Base-by-base conservation (phyloP, 148 eudicot genomes). In the Persicaria maculosa region DNA sequence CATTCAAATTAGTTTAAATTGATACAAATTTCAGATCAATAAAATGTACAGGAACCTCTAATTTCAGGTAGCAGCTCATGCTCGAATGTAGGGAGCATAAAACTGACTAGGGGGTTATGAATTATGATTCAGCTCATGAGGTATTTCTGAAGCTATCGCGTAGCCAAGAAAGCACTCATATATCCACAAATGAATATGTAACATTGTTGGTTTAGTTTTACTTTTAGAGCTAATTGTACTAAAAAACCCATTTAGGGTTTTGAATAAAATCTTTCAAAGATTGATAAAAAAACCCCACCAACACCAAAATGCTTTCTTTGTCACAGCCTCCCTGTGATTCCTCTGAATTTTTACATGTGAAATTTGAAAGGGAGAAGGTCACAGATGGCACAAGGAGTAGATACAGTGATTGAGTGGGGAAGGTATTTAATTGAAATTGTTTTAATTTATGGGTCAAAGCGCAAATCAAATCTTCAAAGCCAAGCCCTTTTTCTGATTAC, bases 321-420 rank as follows among this genome's bases (percentile, higher is more conserved):
- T 59, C 67, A 59, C 67, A 59, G 10, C 67, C 67, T 59, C 67
- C 22, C 67, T 59, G 67, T 59, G 67, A 22, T 22, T 59, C 67
- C 67, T 20, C 67, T 59, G 67, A 19, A 59, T 59, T 59, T 25
- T 59, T 59, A 59, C 20, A 59, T 0, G 40, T 22, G 67, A 40
- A 59, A 36, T 59, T 7, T 43, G 22, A 59, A 20, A 59, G 19
- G 22, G 67, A 59, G 15, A 59, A 59, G 40, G 67, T 59, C 67
- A 25, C 67, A 59, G 40, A 59, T 59, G 67, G 20, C 22, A 59
- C 67, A 59, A 19, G 17, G 61, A 22, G 31, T 25, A 25, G 31
- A 25, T 25, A 25, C 31, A 10, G 11, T 0, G 67, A 40, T 25
- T 2, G 67, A 59, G 67, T 20, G 67, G 9, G 19, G 40, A 59